Evolutionary conservation across 768 basidiomycete genomes (phyloP).

Genomic region (Amanita jacksonii): DNA sequence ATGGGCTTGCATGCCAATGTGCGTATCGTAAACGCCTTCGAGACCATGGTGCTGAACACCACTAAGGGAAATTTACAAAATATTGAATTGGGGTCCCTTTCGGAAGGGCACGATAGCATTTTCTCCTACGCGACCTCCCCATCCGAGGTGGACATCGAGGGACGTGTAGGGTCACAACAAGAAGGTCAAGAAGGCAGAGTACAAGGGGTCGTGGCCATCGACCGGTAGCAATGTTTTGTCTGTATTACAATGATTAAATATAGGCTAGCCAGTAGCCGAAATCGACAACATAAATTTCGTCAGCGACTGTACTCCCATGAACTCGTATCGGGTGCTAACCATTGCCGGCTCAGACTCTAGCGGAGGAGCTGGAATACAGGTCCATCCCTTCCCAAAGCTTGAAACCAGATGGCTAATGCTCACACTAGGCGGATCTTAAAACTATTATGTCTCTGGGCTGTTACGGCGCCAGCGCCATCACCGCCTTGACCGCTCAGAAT

Average conservation of each 20-base stretch:
- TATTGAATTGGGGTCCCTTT: conserved; percentile 2
- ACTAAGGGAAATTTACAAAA: neutral
- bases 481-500: conserved; percentile 87
- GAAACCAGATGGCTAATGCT: neutral
- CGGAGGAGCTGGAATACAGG: conserved; percentile 89
- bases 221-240: conserved; percentile 1
- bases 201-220: neutral
- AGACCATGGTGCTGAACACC: neutral
- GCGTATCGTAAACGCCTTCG: neutral
- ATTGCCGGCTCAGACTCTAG: conserved; percentile 79
- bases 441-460: conserved; percentile 71
- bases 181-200: neutral
- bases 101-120: neutral
- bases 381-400: conserved; percentile 17
- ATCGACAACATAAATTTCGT: too few relatives aligned
- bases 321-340: conserved; percentile 36
- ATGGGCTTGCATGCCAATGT: neutral
- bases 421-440: conserved; percentile 72
- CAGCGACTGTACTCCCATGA: neutral
- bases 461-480: conserved; percentile 76
- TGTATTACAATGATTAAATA: too few relatives aligned
- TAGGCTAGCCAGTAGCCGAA: too few relatives aligned
- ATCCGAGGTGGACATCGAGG: conserved; percentile 1
- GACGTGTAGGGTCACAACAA: too few relatives aligned
- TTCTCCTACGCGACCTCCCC: neutral